Evolutionary conservation across 441 rosid genomes (phyloP), one percentile per base, ranked within the genome.

Genomic region (Lepidium campestre): DNA sequence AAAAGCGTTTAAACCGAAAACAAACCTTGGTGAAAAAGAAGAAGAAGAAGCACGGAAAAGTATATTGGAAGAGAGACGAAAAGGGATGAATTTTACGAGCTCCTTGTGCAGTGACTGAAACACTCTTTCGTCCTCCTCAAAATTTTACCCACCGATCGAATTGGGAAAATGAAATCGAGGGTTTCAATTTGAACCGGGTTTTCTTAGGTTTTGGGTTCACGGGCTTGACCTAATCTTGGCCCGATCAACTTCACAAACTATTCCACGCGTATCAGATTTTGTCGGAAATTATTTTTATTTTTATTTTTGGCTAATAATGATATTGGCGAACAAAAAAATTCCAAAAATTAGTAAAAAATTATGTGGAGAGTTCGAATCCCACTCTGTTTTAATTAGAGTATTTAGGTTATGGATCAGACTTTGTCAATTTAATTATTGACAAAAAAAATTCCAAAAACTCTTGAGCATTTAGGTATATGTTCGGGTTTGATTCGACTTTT

Each of bases 171-270:
- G 22, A n/a, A 50, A 65, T 65, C 66, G 76, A 58, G 76, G 76
- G 71, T 72, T 57, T 65, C 55, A 35, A 41, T 65, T 72, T 57
- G 71, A 72, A 72, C 71, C 72, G 72, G 75, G 40, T 17, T 71
- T 31, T 40, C 19, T 40, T 14, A 46, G 31, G 52, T 57, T 34
- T 72, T 58, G 48, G 65, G 75, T 54, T 71, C 47, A 31, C 11
- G 70, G 65, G 70, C 75, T 45, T 57, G 20, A 41, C 70, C 65
- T 71, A 55, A 48, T 36, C 35, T 54, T 18, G 54, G 70, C 75
- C 75, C 70, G 7, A 53, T 35, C 1, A 4, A 46, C 20, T 25
- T 47, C 57, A 29, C 29, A 4, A 2, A 19, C 19, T 25, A 37
- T 63, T 23, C 3, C 14, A 35, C 36, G 59, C 50, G 13, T 15